Base-by-base conservation (phyloP, 192 early-diverging fungal species). In the Linnemannia schmuckeri region DNA sequence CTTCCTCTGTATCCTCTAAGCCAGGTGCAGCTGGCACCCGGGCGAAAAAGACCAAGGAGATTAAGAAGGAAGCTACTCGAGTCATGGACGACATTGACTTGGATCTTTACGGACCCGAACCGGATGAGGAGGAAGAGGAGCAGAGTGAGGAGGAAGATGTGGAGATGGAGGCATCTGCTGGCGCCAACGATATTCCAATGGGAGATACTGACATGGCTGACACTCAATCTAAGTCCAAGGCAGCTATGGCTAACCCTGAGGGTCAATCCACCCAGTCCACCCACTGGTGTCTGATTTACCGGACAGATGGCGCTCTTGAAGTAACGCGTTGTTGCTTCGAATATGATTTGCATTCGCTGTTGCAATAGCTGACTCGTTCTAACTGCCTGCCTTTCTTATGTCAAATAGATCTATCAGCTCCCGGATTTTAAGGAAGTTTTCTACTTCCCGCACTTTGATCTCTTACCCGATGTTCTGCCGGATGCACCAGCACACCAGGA, bases 251-350 rank as follows among this genome's bases (percentile, higher is more conserved):
- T n/a, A 87, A 87, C n/a, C 85, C 85, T 20, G 85, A 87, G 15
- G 85, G 85, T 6, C 37, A 87, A 24, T 81, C 80, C 1, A 33
- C 78, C 0, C 89, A 92, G 52, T 75, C 86, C 20, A 91, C 89
- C 22, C 89, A 88, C 77, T 97, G 95, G 95, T 95, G 94, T 70
- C 47, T 94, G 38, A 81, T 94, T 4, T 94, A 93, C 68, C 87
- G 92, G 37, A 87, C 88, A 18, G 90, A 95, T 69, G 96, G 96
- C 13, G 82, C 89, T 9, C 88, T 96, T 75, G 93, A 92, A 89
- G 94, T 95, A 70, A 47, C 46, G 13, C 0, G 3, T 13, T 27
- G n/a, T 33, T 55, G 61, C 70, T 33, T 24, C 76, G 4, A 44
- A 30, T 18, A 33, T n/a, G 6, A 9, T 17, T 38, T 22, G 47